Evolutionary conservation across 257 asterid genomes (phyloP).

Genomic region (Linaria vulgaris): DNA sequence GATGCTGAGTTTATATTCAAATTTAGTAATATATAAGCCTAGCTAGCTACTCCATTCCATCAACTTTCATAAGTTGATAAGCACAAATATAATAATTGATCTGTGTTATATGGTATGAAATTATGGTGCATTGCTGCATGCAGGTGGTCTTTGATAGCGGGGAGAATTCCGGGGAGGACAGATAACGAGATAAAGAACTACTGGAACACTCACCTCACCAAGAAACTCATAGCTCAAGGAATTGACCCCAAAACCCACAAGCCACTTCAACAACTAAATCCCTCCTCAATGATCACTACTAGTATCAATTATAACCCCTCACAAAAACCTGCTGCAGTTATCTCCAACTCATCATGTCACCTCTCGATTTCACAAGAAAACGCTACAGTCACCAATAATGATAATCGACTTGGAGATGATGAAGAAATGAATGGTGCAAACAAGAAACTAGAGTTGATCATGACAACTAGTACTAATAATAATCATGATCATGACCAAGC

Average conservation of each 20-base stretch:
- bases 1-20: no score
- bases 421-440: no score
- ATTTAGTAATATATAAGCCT: no score
- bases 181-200: conserved; percentile 74
- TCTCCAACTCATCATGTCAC: not conserved
- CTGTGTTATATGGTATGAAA: no score
- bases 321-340: not conserved
- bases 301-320: conserved; percentile 8
- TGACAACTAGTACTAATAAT: not conserved
- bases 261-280: conserved; percentile 40
- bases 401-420: no score
- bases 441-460: not conserved
- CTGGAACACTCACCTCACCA: conserved; percentile 72
- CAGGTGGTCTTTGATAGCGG: conserved; percentile 83
- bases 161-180: conserved; percentile 73
- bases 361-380: no score
- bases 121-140: no score
- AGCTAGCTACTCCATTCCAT: no score
- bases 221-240: conserved; percentile 69
- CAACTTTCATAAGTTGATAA: no score
- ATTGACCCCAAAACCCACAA: conserved; percentile 77
- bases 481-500: not conserved
- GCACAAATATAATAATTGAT: no score
- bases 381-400: no score
- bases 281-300: not conserved